Evolutionary conservation across 1,284 basidiomycete species (phyloP), one percentile per base, ranked within the genome.

Genomic region (Heliocybe sulcata): DNA sequence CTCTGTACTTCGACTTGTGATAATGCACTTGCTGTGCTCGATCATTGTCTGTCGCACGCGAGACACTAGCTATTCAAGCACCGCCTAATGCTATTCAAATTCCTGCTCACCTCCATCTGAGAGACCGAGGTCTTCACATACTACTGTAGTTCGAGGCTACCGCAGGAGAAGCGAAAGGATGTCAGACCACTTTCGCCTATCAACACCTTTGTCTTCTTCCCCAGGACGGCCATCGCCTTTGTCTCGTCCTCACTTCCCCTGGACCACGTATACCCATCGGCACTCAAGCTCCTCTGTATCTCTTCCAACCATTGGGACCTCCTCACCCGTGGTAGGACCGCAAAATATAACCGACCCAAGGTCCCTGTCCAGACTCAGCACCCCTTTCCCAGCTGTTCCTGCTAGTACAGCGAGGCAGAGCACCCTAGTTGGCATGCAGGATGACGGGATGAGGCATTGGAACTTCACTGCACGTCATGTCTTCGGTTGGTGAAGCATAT

Each of bases 171-270:
- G 29, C 6, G 29, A 4, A 31, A 49, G 23, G 72, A 76, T 80
- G 77, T 73, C 76, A 59, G 77, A 78, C 53, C 66, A 69, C 51
- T 63, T 66, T 54, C 74, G 74, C 55, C 66, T 68, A 51, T 69
- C 33, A 29, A 72, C 75, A 20, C 72, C 78, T 51, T 61, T 72
- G 52, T 74, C 72, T 45, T 70, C 76, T 29, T 80, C 80, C 16
- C 77, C 80, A 29, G 72, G 73, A 51, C 74, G 79, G 42, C 65
- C 70, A 25, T 67, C 72, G 10, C 67, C 72, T 26, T 67, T 79
- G 62, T 71, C 77, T 45, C 72, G 81, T 52, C 81, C 82, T 35
- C 75, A 80, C 54, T 84, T 81, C 80, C 82, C 83, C 45, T 83
- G 81, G 77, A 65, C 71, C 53, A 68, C 72, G 1, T 71, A 74